Evolutionary conservation across 2,329 filamentous ascomycete species (phyloP).

Genomic region (Massarina eburnea): DNA sequence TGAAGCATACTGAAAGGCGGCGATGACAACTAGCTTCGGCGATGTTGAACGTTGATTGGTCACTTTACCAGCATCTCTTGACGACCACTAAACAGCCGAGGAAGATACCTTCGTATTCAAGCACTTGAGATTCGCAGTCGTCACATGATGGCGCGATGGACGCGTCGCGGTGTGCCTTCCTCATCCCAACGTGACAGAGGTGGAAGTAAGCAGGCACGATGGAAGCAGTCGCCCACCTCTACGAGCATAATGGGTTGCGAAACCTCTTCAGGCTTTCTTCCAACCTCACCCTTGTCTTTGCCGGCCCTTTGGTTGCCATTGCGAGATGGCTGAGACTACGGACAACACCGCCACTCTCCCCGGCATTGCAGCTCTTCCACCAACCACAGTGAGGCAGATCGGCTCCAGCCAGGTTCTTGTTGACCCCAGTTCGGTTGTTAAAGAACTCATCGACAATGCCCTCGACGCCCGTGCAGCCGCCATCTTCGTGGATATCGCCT

Average conservation of each 20-base stretch:
- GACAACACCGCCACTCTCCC: conserved; percentile 7
- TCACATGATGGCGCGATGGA: conserved; percentile 20
- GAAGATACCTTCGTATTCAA: too few relatives aligned
- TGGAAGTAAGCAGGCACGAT: conserved; percentile 23
- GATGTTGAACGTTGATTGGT: conserved; percentile 17
- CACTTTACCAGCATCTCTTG: conserved; percentile 19
- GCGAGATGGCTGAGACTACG: not conserved
- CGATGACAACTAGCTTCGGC: too few relatives aligned
- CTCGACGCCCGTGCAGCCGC: conserved; percentile 70
- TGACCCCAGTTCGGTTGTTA: conserved; percentile 64
- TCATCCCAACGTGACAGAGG: not conserved
- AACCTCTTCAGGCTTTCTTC: not conserved
- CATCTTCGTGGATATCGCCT: conserved; percentile 65
- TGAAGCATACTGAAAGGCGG: not conserved
- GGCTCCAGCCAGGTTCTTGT: conserved; percentile 63
- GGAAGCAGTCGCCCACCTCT: conserved; percentile 8
- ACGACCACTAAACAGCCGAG: too few relatives aligned
- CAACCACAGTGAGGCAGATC: conserved; percentile 55
- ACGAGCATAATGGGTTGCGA: too few relatives aligned
- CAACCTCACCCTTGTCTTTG: not conserved
- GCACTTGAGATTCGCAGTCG: not conserved
- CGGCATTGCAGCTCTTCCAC: conserved; percentile 46
- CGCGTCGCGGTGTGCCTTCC: conserved; percentile 17
- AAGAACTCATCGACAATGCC: conserved; percentile 77
- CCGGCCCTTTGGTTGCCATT: not conserved